A percentile compares a stretch with the other conserved stretches of the same genome.
Conservation (phyloP, 2,329 filamentous ascomycete genomes). For the Diaporthe helianthi region DNA sequence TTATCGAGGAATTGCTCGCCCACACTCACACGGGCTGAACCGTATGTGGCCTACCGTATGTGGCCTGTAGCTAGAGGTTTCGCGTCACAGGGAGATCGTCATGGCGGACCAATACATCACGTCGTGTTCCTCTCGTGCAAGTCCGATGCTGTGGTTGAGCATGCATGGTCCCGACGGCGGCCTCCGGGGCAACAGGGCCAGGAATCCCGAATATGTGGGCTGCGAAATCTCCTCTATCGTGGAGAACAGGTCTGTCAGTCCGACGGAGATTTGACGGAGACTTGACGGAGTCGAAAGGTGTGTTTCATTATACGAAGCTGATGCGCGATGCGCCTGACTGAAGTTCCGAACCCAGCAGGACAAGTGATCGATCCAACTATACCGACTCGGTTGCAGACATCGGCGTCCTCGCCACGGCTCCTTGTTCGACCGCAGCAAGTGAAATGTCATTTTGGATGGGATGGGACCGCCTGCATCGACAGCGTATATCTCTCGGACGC, state of each 20-base stretch:
- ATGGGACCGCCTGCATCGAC: constrained; percentile 1
- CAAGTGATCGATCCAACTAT: constrained; percentile 16
- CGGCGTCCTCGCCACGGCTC: not conserved
- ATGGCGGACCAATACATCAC: constrained; percentile 5
- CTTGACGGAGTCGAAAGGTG: not conserved
- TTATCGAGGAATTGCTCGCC: not conserved
- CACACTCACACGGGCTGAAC: constrained; percentile 6
- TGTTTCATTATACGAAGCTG: not conserved
- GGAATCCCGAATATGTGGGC: not conserved
- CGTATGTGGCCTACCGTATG: not conserved
- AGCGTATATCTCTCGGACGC: not conserved
- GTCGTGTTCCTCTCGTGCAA: not conserved
- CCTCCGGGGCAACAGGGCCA: constrained; percentile 4
- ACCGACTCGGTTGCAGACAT: not conserved
- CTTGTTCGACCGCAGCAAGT: not conserved
- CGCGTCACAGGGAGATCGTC: not conserved
- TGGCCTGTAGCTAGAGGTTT: not conserved
- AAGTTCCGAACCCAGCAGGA: not conserved
- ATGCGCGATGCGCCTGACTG: not conserved
- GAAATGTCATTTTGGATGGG: constrained; percentile 17
- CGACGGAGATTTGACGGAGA: constrained; percentile 5
- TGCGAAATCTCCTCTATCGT: not conserved
- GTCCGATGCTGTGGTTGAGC: not conserved
- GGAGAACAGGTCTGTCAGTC: not conserved
- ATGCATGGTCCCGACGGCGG: constrained; percentile 19